These are phyloP conservation scores for Athelia psychrophila DNA, from an alignment of 1,284 basidiomycete species.

Conservation along the genomic window DNA sequence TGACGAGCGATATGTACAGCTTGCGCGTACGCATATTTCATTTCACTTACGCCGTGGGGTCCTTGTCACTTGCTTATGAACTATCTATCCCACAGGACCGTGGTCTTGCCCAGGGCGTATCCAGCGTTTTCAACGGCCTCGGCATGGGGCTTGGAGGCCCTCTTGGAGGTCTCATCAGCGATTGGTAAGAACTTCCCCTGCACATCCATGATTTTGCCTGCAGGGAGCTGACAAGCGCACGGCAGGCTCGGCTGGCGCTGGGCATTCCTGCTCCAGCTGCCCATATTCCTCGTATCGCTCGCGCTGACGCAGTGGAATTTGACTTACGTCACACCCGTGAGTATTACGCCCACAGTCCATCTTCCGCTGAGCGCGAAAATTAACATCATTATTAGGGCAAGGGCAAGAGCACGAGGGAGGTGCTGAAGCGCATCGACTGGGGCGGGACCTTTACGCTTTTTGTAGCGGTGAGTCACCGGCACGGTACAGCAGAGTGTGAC, in stretches of 20 bases:
- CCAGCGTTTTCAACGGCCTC: slow-evolving; percentile 66
- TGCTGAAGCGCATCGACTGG: slow-evolving; percentile 62
- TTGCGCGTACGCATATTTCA: slow-evolving; percentile 50
- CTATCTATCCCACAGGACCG: slow-evolving; percentile 48
- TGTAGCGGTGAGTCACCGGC: slow-evolving; percentile 42
- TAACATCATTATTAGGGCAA: slow-evolving; percentile 37
- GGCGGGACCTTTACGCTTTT: slow-evolving; percentile 63
- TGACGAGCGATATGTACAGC: slow-evolving; percentile 78
- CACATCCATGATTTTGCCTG: too few species aligned
- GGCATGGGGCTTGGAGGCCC: slow-evolving; percentile 79
- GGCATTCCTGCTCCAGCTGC: slow-evolving; percentile 76
- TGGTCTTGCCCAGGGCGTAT: slow-evolving; percentile 71
- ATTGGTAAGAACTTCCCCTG: slow-evolving; percentile 39
- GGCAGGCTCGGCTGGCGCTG: slow-evolving; percentile 73
- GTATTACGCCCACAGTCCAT: slow-evolving; percentile 26
- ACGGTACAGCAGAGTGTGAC: background rate
- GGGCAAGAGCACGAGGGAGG: slow-evolving; percentile 47
- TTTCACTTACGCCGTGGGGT: too few species aligned
- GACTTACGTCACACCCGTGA: slow-evolving; percentile 62
- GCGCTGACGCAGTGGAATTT: slow-evolving; percentile 57
- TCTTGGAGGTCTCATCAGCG: slow-evolving; percentile 69
- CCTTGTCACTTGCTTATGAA: too few species aligned
- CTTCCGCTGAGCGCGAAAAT: background rate
- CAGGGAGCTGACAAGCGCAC: too few species aligned
- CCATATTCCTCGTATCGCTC: slow-evolving; percentile 62